Base-by-base conservation (phyloP, 345 rosid species). In the Atalantia buxifolia region DNA sequence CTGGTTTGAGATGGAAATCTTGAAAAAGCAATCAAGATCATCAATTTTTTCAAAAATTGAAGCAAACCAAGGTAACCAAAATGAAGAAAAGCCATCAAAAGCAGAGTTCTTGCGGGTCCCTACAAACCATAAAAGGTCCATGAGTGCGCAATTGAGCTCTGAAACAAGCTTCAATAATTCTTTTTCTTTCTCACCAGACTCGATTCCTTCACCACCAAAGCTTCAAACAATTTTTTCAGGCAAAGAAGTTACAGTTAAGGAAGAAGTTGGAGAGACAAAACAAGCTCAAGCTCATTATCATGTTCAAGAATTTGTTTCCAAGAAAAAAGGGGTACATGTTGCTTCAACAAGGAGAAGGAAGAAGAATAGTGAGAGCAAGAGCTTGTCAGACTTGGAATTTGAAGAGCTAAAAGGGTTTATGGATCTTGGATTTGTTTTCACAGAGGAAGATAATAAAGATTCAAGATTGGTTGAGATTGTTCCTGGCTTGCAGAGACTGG, bases 371-470 rank as follows among this genome's bases (percentile, higher is more conserved):
- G 33, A 31, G 16, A 90, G 88, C 66, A 91, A 85, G 88, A 93
- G 94, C 81, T 75, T 88, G 82, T 87, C 90, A 22, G 92, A 87
- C 24, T 83, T 91, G 78, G 98, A 93, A 83, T 89, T 90, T 76
- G 89, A 91, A 60, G 98, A 95, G 87, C 79, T 91, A 8, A 86
- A 89, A 84, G 98, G 98, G 85, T 90, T 95, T 84, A 89, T 87
- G 88, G 98, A 95, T 90, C 83, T 95, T 50, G 98, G 98, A 21
- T 93, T 95, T 80, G 93, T 93, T 38, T 95, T 95, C 82, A 87
- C 94, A 0, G 92, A 91, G 81, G 89, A 92, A 79, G 98, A 90
- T 80, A 88, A 89, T 50, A 81, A 81, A 45, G 86, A 92, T 57
- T 87, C 95, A 60, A 87, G 85, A 79, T 82, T 95, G 88, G 90